These are phyloP conservation scores for Bipolaris cookei DNA, from an alignment of 2,329 filamentous ascomycete genomes.

Conservation along the genomic window DNA sequence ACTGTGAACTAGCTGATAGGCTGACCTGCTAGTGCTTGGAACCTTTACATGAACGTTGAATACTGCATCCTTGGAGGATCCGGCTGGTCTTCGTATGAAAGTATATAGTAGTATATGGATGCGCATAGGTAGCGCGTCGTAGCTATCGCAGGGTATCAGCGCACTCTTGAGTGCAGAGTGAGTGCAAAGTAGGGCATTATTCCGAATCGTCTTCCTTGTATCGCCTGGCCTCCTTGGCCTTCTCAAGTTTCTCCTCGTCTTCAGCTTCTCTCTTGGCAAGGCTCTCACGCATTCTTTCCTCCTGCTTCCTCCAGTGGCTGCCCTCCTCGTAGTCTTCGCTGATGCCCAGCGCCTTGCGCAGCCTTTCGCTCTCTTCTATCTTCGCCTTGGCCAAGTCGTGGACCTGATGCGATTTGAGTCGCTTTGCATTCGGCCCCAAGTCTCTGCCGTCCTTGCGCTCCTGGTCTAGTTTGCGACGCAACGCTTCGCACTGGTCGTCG, in stretches of 20 bases:
- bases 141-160: not conserved
- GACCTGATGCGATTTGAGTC: conserved; percentile 89
- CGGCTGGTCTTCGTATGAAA: not conserved
- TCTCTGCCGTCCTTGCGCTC: conserved; percentile 49
- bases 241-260: conserved; percentile 38
- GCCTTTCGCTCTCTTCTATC: conserved; percentile 89
- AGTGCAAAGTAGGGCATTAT: conserved; percentile 15
- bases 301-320: conserved; percentile 82
- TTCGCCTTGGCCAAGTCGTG: conserved; percentile 97
- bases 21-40: conserved; percentile 4
- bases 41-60: not conserved
- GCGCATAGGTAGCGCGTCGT: not conserved
- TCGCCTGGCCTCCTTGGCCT: conserved; percentile 32
- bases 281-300: conserved; percentile 66
- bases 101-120: not conserved
- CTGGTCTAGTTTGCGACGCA: conserved; percentile 68
- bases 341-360: conserved; percentile 86
- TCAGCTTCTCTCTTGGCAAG: conserved; percentile 51
- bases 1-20: not conserved
- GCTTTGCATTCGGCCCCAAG: conserved; percentile 53
- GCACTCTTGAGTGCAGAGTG: not conserved
- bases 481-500: conserved; percentile 72
- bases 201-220: conserved; percentile 40
- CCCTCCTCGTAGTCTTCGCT: conserved; percentile 85
- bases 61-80: not conserved